phyloP scores from a whole-genome alignment of 306 rosid species.

The Cyclanthera cordifolia region DNA sequence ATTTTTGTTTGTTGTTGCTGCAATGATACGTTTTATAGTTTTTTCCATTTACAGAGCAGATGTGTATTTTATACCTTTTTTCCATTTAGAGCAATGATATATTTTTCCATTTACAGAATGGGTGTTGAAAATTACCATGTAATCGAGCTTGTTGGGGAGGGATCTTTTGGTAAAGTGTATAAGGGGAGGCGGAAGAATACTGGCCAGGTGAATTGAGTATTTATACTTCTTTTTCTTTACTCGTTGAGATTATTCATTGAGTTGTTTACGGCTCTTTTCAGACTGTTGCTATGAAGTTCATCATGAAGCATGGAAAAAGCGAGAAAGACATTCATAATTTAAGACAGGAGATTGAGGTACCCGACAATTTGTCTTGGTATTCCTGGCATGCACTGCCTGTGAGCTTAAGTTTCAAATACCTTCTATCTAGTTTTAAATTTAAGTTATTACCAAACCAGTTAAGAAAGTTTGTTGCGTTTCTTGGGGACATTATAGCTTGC shows the following conservation, averaged over 20 bases:
- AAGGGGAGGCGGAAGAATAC: slow-evolving; percentile 83
- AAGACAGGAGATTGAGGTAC: slow-evolving; percentile 92
- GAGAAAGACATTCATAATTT: slow-evolving; percentile 84
- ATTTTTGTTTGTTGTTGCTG: not conserved
- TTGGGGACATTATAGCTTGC: not conserved
- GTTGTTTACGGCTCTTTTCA: slow-evolving; percentile 13
- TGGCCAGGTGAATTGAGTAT: slow-evolving; percentile 46
- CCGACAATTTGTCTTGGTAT: not conserved
- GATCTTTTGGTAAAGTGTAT: slow-evolving; percentile 92
- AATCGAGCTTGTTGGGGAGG: slow-evolving; percentile 92
- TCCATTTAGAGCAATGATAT: too few relatives aligned
- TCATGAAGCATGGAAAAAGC: slow-evolving; percentile 87
- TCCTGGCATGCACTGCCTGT: not conserved
- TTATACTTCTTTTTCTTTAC: not conserved
- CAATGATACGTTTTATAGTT: not conserved
- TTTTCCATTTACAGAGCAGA: too few relatives aligned
- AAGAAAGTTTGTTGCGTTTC: not conserved
- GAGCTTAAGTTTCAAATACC: not conserved
- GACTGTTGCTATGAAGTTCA: slow-evolving; percentile 98
- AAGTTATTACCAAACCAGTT: not conserved
- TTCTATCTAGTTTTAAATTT: not conserved
- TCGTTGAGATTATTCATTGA: not conserved
- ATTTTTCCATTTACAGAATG: slow-evolving; percentile 27
- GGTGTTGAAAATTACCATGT: slow-evolving; percentile 92
- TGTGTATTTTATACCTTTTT: not conserved